Base-by-base conservation (phyloP, 805 yeast genomes). In the Candida sphagnicola region DNA sequence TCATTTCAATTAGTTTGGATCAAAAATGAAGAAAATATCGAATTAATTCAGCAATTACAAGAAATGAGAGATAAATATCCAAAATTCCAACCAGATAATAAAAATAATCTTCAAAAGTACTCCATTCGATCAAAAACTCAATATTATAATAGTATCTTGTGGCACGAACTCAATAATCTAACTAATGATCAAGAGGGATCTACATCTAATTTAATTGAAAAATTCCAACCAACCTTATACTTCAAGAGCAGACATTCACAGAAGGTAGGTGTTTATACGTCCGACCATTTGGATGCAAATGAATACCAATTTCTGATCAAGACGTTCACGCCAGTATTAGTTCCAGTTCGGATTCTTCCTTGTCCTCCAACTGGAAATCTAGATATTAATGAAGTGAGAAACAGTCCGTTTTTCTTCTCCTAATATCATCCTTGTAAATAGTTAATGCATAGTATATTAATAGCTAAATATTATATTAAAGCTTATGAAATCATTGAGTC, bases 361-460 rank as follows among this genome's bases (percentile, higher is more conserved):
- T 43, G 52, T 4, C 72, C 72, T 1, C 40, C 46, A 5, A 53
- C 43, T 24, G 74, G 74, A 2, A 41, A 44, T 3, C 47, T 68
- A 23, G 66, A 67, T 40, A 47, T 69, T 8, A 44, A 42, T 2
- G 39, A 49, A 28, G 70, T 69, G 4, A 38, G 54, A 23, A 37
- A 57, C 6, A 66, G 71, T 49, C 50, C 44, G 37, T 63, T 45
- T 46, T 69, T 69, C 43, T 69, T 68, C 41, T 60, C 70, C 12
- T 67, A 45, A 14, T 11, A 16, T 13, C 5, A 15, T 26, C 14
- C 28, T n/a, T 37, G 35, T 25, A 31, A 18, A 30, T 23, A 35
- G 6, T 21, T 21, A 21, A 21, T 21, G 24, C 24, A n/a, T n/a
- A 10, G 13, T 29, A 29, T n/a, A n/a, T n/a, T n/a, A n/a, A n/a